A percentile compares a stretch with the other conserved stretches of the same genome.
These are phyloP conservation scores for Lodderomyces metapsilosis DNA, from an alignment of 1,139 yeast species.

Conservation along the genomic window DNA sequence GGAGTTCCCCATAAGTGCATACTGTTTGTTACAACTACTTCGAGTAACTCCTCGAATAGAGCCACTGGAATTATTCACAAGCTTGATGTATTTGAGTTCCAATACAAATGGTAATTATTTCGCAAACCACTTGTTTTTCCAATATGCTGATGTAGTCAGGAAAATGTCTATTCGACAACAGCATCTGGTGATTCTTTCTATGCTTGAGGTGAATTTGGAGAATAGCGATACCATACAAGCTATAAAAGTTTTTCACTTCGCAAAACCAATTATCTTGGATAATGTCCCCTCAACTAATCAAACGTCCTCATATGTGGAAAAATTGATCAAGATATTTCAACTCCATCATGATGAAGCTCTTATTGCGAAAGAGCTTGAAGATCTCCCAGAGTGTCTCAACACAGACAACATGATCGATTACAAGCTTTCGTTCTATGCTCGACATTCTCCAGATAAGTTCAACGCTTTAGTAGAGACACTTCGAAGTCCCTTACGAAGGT, in stretches of 20 bases:
- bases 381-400: constrained; percentile 2
- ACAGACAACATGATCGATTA: constrained; percentile 11
- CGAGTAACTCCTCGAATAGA: constrained; percentile 4
- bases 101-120: constrained; percentile 10
- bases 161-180: neutral
- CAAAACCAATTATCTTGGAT: neutral
- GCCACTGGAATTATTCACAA: constrained; percentile 1
- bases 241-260: constrained; percentile 5
- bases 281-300: neutral
- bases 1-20: constrained; percentile 7
- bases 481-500: constrained; percentile 29
- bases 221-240: constrained; percentile 8
- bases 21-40: constrained; percentile 9
- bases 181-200: constrained; percentile 1
- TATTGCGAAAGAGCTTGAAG: neutral
- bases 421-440: constrained; percentile 17
- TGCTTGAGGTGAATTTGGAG: constrained; percentile 8
- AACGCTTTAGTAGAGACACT: constrained; percentile 21
- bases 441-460: constrained; percentile 15
- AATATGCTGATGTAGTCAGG: neutral
- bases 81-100: constrained; percentile 8
- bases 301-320: neutral
- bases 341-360: neutral
- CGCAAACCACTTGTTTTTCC: constrained; percentile 10
- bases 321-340: neutral